Base-by-base conservation (phyloP, 306 rosid genomes). In the Begonia fuchsioides region DNA sequence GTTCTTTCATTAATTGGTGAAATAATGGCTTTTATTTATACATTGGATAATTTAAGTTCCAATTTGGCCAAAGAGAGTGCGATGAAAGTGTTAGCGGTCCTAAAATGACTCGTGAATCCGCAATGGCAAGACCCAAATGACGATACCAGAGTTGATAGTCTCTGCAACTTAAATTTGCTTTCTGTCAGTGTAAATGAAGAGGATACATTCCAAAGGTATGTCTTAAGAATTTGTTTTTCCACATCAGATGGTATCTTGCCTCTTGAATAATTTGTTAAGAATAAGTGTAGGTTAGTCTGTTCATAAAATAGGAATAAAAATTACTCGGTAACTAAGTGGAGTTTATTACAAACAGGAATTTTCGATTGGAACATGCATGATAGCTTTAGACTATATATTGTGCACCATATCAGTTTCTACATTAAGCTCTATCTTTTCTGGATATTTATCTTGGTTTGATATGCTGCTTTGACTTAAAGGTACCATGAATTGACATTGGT, bases 1-100 rank as follows among this genome's bases (percentile, higher is more conserved):
- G 35, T 26, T 8, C 7, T 26, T 26, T 26, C 4, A 26, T 26
- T 26, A 26, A 26, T 4, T 26, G 35, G 35, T 26, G 35, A 26
- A 26, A 26, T 26, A 26, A 26, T 26, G 35, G 8, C 1, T 26
- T 26, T 26, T 26, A 26, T 26, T 1, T 26, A 3, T 26, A 26
- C 8, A 4, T 6, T 26, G 35, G 32, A 26, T 26, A 26, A 4
- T 26, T 26, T 8, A 4, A 26, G 7, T 20, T 66, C 87, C 97
- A 18, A 84, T 88, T 76, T 61, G 93, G 93, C 52, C 97, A 81
- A 69, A 81, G 93, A 60, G 84, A 81, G 72, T 64, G 72, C 38
- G 90, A 72, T 72, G 84, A 78, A 67, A 76, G 66, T 62, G 60
- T 65, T 56, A 44, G 86, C 43, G 66, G 72, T 55, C 62, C 75